phyloP scores from a whole-genome alignment of 2,329 filamentous ascomycete species.

The Diaporthe ampelina region DNA sequence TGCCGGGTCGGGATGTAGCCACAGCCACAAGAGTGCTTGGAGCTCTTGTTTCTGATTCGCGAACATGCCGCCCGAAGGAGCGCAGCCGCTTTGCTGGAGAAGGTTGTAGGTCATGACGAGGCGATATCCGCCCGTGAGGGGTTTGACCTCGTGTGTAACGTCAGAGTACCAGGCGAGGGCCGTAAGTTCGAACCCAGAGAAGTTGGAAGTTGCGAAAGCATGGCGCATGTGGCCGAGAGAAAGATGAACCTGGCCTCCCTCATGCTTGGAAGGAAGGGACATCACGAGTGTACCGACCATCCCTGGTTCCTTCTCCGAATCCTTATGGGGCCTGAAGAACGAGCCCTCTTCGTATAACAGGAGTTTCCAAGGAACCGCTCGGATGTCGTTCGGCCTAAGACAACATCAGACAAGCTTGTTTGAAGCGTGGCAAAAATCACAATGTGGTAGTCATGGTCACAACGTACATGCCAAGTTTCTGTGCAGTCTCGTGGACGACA shows the following conservation, averaged over 20 bases:
- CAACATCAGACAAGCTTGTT: constrained; percentile 43
- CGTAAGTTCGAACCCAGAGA: constrained; percentile 49
- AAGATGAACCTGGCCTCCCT: constrained; percentile 58
- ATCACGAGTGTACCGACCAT: constrained; percentile 64
- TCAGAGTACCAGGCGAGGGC: constrained; percentile 61
- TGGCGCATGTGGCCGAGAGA: constrained; percentile 33
- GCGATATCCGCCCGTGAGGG: constrained; percentile 58
- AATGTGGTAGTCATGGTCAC: no score
- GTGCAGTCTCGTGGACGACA: neutral
- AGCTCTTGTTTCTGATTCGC: constrained; percentile 40
- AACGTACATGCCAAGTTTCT: constrained; percentile 23
- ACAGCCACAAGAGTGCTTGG: constrained; percentile 40
- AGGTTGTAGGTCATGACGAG: constrained; percentile 65
- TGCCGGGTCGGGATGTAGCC: neutral
- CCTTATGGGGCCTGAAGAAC: constrained; percentile 60
- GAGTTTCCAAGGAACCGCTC: constrained; percentile 56
- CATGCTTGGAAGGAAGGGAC: constrained; percentile 59
- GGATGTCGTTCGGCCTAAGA: constrained; percentile 49
- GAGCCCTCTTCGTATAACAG: constrained; percentile 61
- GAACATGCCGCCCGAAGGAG: constrained; percentile 42
- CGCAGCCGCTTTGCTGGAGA: constrained; percentile 46
- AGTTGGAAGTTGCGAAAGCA: constrained; percentile 49
- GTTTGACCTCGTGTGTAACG: constrained; percentile 61
- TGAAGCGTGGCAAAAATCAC: constrained; percentile 42
- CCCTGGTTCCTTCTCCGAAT: constrained; percentile 59